phyloP scores from a whole-genome alignment of 352 stramenopile species.

The Pythium scleroteichum region DNA sequence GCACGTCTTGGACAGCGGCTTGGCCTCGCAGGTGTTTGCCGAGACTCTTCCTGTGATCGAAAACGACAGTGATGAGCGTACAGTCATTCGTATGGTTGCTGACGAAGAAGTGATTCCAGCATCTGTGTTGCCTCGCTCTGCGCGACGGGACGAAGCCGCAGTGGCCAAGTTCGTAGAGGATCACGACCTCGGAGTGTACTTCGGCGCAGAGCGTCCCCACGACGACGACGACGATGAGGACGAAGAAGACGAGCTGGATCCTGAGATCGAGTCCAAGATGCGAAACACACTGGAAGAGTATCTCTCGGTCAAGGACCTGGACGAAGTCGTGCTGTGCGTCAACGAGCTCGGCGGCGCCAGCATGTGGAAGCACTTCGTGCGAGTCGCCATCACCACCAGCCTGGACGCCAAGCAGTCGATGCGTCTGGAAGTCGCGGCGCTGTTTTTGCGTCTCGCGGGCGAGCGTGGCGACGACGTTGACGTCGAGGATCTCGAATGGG shows the following conservation, averaged over 20 bases:
- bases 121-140: conserved; percentile 45
- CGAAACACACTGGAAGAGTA: conserved; percentile 79
- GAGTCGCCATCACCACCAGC: conserved; percentile 44
- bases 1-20: conserved; percentile 58
- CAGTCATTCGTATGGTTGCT: conserved; percentile 73
- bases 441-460: conserved; percentile 47
- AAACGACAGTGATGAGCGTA: conserved; percentile 58
- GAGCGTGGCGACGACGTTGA: conserved; percentile 37
- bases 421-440: conserved; percentile 42
- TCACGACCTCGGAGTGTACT: conserved; percentile 68
- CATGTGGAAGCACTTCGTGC: conserved; percentile 71
- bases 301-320: conserved; percentile 68
- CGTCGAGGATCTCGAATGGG: conserved; percentile 52
- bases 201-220: conserved; percentile 33
- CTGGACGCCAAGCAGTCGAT: conserved; percentile 53
- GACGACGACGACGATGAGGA: conserved; percentile 34
- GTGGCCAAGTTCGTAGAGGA: conserved; percentile 64
- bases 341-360: conserved; percentile 51
- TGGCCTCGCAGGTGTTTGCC: conserved; percentile 70
- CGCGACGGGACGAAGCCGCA: conserved; percentile 41
- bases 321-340: conserved; percentile 75
- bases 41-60: conserved; percentile 78
- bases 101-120: conserved; percentile 74
- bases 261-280: conserved; percentile 64
- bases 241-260: conserved; percentile 56